Conservation (phyloP, 108 stramenopile genomes). For the Cyclotella sp. region DNA sequence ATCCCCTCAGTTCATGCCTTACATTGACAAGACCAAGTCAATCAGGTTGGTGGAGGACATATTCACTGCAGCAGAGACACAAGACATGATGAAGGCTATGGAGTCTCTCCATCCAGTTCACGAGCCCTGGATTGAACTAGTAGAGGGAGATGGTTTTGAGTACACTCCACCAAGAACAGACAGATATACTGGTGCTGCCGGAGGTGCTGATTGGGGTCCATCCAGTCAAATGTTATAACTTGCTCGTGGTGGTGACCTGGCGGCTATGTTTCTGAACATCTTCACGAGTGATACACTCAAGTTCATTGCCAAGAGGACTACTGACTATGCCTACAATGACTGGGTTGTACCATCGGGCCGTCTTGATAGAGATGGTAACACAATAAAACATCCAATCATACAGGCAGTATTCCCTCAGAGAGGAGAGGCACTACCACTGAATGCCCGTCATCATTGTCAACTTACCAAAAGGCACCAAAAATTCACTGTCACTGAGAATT, state of each 20-base stretch:
- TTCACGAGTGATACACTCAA: neutral
- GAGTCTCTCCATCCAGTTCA: no score
- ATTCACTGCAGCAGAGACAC: neutral
- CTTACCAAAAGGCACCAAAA: neutral
- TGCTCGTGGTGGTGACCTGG: neutral
- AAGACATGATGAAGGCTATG: constrained; percentile 7
- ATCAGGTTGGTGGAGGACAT: neutral
- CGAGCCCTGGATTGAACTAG: no score
- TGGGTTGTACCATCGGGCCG: no score
- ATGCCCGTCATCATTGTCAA: no score
- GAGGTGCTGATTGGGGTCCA: neutral
- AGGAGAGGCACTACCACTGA: no score
- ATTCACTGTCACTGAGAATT: neutral
- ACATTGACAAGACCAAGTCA: neutral
- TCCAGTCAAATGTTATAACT: neutral
- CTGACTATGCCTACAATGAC: neutral
- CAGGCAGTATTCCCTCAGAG: no score
- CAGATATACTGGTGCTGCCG: neutral
- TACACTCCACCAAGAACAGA: neutral
- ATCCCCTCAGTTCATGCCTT: neutral
- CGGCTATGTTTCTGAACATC: neutral
- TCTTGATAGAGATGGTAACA: no score
- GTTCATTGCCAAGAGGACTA: neutral
- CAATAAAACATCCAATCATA: no score
- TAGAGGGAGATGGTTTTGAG: neutral